Conservation (phyloP, 1,284 basidiomycete genomes). For the Schizophyllum amplum region DNA sequence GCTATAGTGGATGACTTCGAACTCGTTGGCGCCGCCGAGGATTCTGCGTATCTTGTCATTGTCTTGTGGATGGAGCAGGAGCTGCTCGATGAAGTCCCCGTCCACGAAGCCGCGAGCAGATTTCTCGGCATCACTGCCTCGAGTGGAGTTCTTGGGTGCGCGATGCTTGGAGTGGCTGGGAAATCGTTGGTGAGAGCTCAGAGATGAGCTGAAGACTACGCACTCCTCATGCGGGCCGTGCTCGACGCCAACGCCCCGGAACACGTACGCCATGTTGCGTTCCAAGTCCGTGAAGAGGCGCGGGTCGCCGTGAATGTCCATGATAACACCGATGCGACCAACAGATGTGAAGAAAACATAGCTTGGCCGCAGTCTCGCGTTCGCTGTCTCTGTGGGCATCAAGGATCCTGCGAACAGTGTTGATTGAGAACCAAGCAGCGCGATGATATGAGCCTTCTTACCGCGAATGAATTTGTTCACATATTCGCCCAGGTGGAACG, state of each 20-base stretch:
- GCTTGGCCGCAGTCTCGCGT: conserved; percentile 40
- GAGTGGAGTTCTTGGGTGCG: conserved; percentile 47
- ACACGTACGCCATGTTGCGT: conserved; percentile 60
- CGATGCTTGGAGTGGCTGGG: conserved; percentile 45
- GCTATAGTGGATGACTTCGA: conserved; percentile 36
- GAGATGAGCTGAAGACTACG: conserved; percentile 14
- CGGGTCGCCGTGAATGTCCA: conserved; percentile 53
- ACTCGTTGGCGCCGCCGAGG: conserved; percentile 43
- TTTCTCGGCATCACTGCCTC: conserved; percentile 51
- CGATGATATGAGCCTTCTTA: conserved; percentile 18
- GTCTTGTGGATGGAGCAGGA: conserved; percentile 35
- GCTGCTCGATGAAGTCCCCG: conserved; percentile 78
- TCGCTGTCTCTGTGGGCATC: conserved; percentile 33
- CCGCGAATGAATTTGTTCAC: conserved; percentile 65
- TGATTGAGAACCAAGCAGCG: not conserved
- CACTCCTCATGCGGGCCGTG: conserved; percentile 48
- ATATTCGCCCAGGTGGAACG: conserved; percentile 61
- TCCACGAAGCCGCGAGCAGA: conserved; percentile 75
- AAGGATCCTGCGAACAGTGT: not conserved
- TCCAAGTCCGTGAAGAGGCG: conserved; percentile 65
- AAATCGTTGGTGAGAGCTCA: conserved; percentile 1
- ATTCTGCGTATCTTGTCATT: conserved; percentile 32
- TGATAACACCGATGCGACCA: conserved; percentile 76
- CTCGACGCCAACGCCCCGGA: conserved; percentile 49
- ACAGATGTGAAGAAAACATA: conserved; percentile 75